Base-by-base conservation (phyloP, 176 grass and related monocot species). In the Sorghum bicolor region DNA sequence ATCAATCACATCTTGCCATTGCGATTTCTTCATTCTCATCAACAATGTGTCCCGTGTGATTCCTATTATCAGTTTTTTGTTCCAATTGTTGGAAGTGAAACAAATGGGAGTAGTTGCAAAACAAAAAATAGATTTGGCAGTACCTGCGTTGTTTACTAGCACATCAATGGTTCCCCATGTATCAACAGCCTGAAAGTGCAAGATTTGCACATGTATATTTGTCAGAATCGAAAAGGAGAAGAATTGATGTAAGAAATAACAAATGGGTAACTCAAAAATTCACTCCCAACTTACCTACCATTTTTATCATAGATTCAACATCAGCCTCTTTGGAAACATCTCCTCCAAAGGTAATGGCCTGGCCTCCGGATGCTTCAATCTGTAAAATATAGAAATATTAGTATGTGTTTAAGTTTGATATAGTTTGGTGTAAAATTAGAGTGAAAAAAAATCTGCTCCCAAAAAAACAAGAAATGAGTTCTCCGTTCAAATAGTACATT, bases 21-120 rank as follows among this genome's bases (percentile, higher is more conserved):
- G 96, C 20, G 89, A 84, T 96, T 92, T 96, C 86, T 99, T 99
- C 96, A 99, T 99, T 84, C 96, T 88, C 93, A 99, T 99, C 79
- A 99, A 89, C 72, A 99, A 82, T 64, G 93, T 94, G 55, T 99
- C 96, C 30, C 96, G 76, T 62, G 96, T 99, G 83, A 96, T 99
- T 72, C 96, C 96, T 99, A 75, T 28, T 87, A 79, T 25, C n/a
- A 89, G 43, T 55, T 36, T 36, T 47, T 1, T 69, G 53, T 40
- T 52, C 38, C 16, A 86, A 1, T 39, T 4, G 24, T 52, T 44
- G 32, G 26, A 77, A 86, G 55, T 57, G 38, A 64, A 79, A 85
- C 30, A 85, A 79, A 79, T 19, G 12, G 14, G 12, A 79, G 8
- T 6, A 37, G 3, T 77, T 76, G 37, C 26, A 70, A 25, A 68